Percentiles rank a stretch among this genome's conserved stretches.
Evolutionary conservation across 495 filamentous ascomycete genomes (phyloP).

Genomic region (Talaromyces stipitatus): DNA sequence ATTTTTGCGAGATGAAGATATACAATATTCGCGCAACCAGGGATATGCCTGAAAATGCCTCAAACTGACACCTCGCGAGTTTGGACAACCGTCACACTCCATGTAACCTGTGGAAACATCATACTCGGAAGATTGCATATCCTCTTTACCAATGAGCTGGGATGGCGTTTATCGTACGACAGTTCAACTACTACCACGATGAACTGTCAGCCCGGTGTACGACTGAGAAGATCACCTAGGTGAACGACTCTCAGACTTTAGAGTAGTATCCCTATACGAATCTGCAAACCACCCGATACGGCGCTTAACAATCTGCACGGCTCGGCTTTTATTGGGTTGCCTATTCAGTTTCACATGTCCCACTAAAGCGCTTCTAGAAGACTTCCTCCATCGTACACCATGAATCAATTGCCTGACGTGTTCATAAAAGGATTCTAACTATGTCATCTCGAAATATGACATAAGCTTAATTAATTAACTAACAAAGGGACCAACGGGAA

Average conservation of each 20-base stretch:
- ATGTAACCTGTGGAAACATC: neutral
- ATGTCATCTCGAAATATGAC: neutral
- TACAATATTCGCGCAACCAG: neutral
- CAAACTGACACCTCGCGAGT: neutral
- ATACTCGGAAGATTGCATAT: no score
- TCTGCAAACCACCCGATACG: neutral
- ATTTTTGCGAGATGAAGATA: neutral
- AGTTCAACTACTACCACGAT: neutral
- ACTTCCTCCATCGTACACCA: neutral
- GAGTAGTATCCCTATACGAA: neutral
- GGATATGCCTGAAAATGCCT: neutral
- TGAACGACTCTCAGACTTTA: neutral
- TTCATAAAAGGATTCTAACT: no score
- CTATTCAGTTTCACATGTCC: no score
- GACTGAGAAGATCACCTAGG: neutral
- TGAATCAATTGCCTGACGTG: neutral
- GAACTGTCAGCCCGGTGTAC: neutral
- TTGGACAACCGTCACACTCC: neutral
- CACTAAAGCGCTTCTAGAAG: neutral
- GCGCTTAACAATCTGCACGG: neutral
- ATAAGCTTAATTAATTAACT: neutral
- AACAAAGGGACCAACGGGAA: neutral
- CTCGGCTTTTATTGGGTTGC: no score
- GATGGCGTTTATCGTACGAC: neutral
- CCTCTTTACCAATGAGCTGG: neutral